A percentile compares a stretch with the other conserved stretches of the same genome.
These are phyloP conservation scores for Saksenaea vasiformis DNA, from an alignment of 371 early-diverging fungal genomes.

Conservation along the genomic window DNA sequence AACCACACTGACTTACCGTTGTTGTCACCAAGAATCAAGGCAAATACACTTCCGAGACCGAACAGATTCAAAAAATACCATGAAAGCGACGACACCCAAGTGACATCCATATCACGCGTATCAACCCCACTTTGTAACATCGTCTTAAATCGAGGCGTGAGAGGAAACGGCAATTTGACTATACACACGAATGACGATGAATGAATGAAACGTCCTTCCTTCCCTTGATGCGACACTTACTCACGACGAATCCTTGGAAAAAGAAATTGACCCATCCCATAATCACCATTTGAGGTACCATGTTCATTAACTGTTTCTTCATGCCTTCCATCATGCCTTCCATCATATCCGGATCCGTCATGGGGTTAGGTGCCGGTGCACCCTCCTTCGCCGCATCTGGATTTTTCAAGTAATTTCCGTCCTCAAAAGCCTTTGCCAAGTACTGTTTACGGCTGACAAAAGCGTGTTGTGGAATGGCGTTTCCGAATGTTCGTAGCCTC, in stretches of 20 bases:
- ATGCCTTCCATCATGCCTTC: slow-evolving; percentile 96
- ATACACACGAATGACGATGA: background rate
- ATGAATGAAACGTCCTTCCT: too few relatives aligned
- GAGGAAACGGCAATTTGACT: slow-evolving; percentile 95
- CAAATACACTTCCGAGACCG: slow-evolving; percentile 91
- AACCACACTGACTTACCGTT: slow-evolving; percentile 63
- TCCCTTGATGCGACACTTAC: too few relatives aligned
- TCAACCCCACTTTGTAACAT: slow-evolving; percentile 97
- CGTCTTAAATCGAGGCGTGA: slow-evolving; percentile 94
- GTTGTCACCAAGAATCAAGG: slow-evolving; percentile 88
- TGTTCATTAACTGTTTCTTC: slow-evolving; percentile 95
- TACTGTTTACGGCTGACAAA: slow-evolving; percentile 73
- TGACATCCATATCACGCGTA: slow-evolving; percentile 95
- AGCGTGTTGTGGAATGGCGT: slow-evolving; percentile 70
- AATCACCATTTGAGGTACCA: slow-evolving; percentile 96
- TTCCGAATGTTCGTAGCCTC: slow-evolving; percentile 66
- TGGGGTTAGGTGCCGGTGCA: slow-evolving; percentile 67
- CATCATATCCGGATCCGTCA: slow-evolving; percentile 92
- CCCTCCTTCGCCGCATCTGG: slow-evolving; percentile 64
- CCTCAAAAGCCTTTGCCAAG: slow-evolving; percentile 77
- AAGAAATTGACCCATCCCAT: slow-evolving; percentile 99
- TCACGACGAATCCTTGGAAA: slow-evolving; percentile 95
- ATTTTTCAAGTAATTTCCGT: slow-evolving; percentile 82
- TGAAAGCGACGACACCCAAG: slow-evolving; percentile 95
- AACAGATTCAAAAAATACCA: slow-evolving; percentile 98